Evolutionary conservation across 148 eudicot species (phyloP), one percentile per base, ranked within the genome.

Genomic region (Cornus suecica): DNA sequence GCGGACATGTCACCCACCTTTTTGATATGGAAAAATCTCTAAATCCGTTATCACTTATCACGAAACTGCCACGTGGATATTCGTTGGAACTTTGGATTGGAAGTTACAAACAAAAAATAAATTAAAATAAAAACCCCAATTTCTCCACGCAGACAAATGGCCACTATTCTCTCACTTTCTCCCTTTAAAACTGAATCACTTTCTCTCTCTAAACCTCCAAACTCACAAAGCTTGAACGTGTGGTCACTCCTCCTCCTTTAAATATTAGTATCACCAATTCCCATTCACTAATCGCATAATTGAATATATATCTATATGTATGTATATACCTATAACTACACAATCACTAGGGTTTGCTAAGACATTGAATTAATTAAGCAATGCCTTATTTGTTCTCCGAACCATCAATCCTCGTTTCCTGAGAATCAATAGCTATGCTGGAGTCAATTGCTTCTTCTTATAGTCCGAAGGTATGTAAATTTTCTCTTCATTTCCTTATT

Each of bases 391-490:
- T 9, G 18, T 37, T 77, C 31, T 37, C 10, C 66, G 11, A 77
- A 4, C 37, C 70, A 52, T 32, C 65, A 2, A 23, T 22, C 14
- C 22, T 61, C 0, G 26, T 9, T 66, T 32, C 48, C 68, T 68
- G 72, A 66, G 66, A 56, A 22, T n/a, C 65, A 15, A 15, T 73
- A 45, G 70, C 25, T 45, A 91, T 91, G 97, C 68, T 86, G 73
- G 97, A 86, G 66, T 74, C 90, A 54, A 30, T 82, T n/a, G 71
- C 81, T 74, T 82, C 77, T 77, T 82, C 81, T 73, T 74, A 75
- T 67, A 74, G 69, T 72, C 84, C 84, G 68, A 89, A 77, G 90
- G 97, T 37, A 37, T 10, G 42, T 91, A 82, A 79, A 58, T 25
- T 37, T 6, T 37, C 7, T 54, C 61, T 58, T n/a, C 20, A 18